Evolutionary conservation across 176 grass and related monocot genomes (phyloP).

Genomic region (Zizania latifolia): DNA sequence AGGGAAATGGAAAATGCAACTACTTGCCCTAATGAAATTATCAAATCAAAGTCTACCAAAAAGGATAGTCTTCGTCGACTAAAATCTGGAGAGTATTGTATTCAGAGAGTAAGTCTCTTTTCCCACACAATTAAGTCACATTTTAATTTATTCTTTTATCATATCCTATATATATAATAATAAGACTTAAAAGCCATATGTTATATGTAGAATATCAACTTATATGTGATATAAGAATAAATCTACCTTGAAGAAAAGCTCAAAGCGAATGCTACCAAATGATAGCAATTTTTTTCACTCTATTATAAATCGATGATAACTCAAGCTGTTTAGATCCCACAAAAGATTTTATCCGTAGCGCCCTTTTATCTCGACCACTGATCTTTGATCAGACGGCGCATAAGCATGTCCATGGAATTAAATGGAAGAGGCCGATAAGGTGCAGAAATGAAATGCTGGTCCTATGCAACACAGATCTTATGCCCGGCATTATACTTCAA

Average conservation of each 20-base stretch:
- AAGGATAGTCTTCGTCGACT: not conserved
- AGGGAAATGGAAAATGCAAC: not conserved
- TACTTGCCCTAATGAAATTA: not conserved
- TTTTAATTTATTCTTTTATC: too few relatives aligned
- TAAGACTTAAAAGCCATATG: too few relatives aligned
- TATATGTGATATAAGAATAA: too few relatives aligned
- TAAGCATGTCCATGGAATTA: not conserved
- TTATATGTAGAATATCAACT: too few relatives aligned
- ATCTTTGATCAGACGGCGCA: not conserved
- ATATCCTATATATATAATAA: too few relatives aligned
- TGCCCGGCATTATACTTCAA: not conserved
- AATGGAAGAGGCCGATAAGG: not conserved
- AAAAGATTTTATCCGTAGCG: not conserved
- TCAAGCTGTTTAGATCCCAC: too few relatives aligned
- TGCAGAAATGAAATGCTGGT: not conserved
- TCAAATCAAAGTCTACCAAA: not conserved
- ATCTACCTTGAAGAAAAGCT: too few relatives aligned
- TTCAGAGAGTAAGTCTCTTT: too few relatives aligned
- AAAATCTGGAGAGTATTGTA: constrained; percentile 4
- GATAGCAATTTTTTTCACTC: not conserved
- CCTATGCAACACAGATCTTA: not conserved
- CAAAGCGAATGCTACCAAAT: too few relatives aligned
- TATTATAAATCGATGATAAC: not conserved
- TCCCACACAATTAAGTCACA: too few relatives aligned
- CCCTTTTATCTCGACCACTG: too few relatives aligned